Percentiles rank a stretch among this genome's conserved stretches.
phyloP scores from a whole-genome alignment of 2,329 filamentous ascomycete species.

The Hymenoscyphus fructigenus region DNA sequence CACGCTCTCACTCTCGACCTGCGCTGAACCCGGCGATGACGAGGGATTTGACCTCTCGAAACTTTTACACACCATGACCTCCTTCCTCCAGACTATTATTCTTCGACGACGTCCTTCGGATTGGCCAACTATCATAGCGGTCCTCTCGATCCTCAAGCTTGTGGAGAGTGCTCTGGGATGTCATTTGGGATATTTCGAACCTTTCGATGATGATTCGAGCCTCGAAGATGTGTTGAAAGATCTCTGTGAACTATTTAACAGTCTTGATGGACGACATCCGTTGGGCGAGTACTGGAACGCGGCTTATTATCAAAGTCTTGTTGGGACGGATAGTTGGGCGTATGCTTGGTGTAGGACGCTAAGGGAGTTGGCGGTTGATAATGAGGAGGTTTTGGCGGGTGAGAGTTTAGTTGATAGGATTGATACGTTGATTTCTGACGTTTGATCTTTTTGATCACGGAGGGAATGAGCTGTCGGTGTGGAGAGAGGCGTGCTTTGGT shows the following conservation, averaged over 20 bases:
- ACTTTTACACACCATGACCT: not conserved
- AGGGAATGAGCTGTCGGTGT: too few species aligned
- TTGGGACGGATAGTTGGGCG: not conserved
- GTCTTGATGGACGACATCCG: not conserved
- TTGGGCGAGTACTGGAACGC: not conserved
- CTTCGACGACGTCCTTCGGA: not conserved
- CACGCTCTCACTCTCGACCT: not conserved
- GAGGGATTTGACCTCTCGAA: not conserved
- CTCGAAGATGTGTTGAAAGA: not conserved
- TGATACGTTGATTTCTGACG: not conserved
- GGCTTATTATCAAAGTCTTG: not conserved
- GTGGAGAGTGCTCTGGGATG: not conserved
- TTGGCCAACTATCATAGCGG: not conserved
- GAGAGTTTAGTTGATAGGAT: not conserved
- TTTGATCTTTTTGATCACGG: too few species aligned
- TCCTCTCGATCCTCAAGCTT: not conserved
- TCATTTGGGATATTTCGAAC: not conserved
- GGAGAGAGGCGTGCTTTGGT: not conserved
- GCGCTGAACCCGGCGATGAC: not conserved
- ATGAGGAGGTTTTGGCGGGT: not conserved
- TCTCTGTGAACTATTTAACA: not conserved
- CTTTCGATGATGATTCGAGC: not conserved
- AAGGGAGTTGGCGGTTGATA: not conserved
- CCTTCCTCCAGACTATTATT: not conserved
- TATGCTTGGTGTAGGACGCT: not conserved